Base-by-base conservation (phyloP, 2,329 filamentous ascomycete genomes). In the Fusarium tricinctum region DNA sequence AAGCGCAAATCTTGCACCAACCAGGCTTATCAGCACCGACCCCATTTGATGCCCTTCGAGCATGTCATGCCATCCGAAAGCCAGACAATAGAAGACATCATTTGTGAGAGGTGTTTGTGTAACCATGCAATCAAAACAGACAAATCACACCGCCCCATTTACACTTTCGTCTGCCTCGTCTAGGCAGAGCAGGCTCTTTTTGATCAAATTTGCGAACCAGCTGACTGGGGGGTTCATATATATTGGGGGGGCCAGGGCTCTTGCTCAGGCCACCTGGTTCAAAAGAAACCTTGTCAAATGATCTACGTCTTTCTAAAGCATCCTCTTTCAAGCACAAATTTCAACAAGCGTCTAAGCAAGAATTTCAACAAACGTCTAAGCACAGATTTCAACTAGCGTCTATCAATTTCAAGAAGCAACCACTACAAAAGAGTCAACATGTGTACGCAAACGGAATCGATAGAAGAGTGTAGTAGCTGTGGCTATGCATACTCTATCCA, bases 121-220 rank as follows among this genome's bases (percentile, higher is more conserved):
- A 55, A 54, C 52, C 45, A 26, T 39, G 33, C 17, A 55, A 51
- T 66, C 17, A 35, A 61, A 61, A 42, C 39, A 46, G 33, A 46
- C 50, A 54, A 63, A 47, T 59, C 63, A 63, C 57, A 67, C 49
- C 66, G 62, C 66, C 62, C 55, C 48, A 54, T 23, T 33, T 54
- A 50, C 42, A 67, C 53, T 52, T 63, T 28, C 39, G 33, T 53
- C 56, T 66, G 62, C 66, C 66, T 69, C 42, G 52, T 40, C 45
- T 42, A 63, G 66, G 66, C 66, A 69, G 61, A 63, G 49, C 43
- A 44, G 49, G 46, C 49, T 52, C 38, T 23, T 43, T 52, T 48
- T 61, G 55, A 59, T 63, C 52, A 67, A 46, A 48, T 57, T 57
- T 70, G 63, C 66, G 52, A 53, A 59, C 66, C 66, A 67, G 62